Evolutionary conservation across 1,284 basidiomycete species (phyloP), one percentile per base, ranked within the genome.

Genomic region (Pisolithus thermaeus): DNA sequence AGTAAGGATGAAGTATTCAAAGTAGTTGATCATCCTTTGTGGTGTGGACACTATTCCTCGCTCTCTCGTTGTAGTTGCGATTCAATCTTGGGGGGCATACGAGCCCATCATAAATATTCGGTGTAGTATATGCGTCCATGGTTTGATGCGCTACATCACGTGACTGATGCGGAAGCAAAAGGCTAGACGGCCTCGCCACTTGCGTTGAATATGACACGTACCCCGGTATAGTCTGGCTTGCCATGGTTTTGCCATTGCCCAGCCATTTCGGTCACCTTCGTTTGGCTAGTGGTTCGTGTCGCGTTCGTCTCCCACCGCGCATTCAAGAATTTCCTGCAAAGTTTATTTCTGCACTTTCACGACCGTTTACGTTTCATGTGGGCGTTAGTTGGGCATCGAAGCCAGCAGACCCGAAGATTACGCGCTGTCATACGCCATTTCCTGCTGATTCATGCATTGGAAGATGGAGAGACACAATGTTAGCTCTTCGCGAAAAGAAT

Each of bases 311-410:
- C 32, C 25, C 42, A n/a, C 32, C 48, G 14, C 20, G 18, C 41
- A 25, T 25, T 48, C 46, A 38, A 42, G 37, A 22, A 44, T 46
- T 28, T 54, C 28, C 53, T 7, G 9, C 53, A 32, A 61, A 62
- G 45, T 49, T 53, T 42, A 55, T 12, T 12, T 67, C 65, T 5
- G 58, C 60, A 4, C 44, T 46, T 27, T 47, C 67, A 11, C 76
- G 76, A 22, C 79, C 83, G 4, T 89, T 84, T 62, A 76, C 71
- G 39, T 87, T 90, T 60, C 79, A 87, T 57, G 74, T 90, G 37
- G 87, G 84, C 46, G 80, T 79, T 18, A 87, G 87, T 63, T 92
- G 89, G 80, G 84, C 84, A 39, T 83, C 84, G 39, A 92, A 92
- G 65, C 80, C 83, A 9, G 69, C 74, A 22, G 72, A 79, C 51